Percentiles rank a stretch among this genome's conserved stretches.
Conservation (phyloP, 139 green algal genomes). For the Micractinium conductrix region DNA sequence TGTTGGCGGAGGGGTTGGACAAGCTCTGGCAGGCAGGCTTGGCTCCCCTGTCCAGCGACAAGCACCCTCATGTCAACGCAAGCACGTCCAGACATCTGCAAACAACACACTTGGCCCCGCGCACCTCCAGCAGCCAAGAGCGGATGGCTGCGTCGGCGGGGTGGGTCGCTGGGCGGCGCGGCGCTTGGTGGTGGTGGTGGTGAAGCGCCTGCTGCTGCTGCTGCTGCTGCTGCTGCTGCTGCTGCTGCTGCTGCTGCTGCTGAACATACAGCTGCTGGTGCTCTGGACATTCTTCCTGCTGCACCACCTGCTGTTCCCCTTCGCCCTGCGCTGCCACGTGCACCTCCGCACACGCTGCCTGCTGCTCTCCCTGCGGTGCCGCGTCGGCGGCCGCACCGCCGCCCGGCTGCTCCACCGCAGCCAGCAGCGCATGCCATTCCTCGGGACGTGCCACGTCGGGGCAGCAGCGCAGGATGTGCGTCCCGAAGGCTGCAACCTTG, state of each 20-base stretch:
- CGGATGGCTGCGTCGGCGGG: constrained; percentile 19
- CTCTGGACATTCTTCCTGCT: too few relatives aligned
- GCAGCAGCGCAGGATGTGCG: constrained; percentile 51
- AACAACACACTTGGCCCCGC: too few relatives aligned
- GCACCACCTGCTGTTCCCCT: too few relatives aligned
- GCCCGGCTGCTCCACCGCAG: too few relatives aligned
- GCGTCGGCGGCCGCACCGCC: too few relatives aligned
- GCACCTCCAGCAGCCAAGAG: constrained; percentile 7
- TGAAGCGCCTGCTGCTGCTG: neutral
- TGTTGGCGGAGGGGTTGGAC: neutral
- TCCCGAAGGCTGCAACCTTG: constrained; percentile 23
- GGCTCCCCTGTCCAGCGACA: too few relatives aligned
- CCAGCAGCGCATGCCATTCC: constrained; percentile 15
- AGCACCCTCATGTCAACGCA: neutral
- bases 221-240: constrained; percentile 16
- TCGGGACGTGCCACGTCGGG: constrained; percentile 42
- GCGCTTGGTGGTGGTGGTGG: too few relatives aligned
- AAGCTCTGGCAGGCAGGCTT: neutral
- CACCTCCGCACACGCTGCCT: too few relatives aligned
- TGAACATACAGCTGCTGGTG: neutral
- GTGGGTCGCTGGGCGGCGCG: too few relatives aligned
- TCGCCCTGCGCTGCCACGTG: too few relatives aligned
- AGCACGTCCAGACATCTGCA: neutral
- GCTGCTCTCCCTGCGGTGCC: neutral
- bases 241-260: neutral